Base-by-base conservation (phyloP, 345 rosid species). In the Passiflora organensis region DNA sequence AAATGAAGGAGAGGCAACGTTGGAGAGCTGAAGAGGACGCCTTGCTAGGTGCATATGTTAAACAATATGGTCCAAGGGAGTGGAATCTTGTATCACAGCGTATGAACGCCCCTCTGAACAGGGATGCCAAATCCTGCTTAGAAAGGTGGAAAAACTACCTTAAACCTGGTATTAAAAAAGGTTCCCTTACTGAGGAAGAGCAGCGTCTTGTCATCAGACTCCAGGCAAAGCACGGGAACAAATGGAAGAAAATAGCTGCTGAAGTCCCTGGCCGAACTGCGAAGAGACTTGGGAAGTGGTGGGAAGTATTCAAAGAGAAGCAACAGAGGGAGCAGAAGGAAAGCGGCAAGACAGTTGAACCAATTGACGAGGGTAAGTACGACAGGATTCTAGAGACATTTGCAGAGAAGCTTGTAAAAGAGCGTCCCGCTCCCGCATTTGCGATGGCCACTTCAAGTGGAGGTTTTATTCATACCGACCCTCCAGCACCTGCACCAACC, bases 1-100 rank as follows among this genome's bases (percentile, higher is more conserved):
- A 83, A 76, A 94, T 94, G 99, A 94, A 86, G 82, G 97, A 94
- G 79, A 94, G 97, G 74, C 99, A 94, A 79, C 93, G 97, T 59
- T 94, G 99, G 99, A 83, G 87, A 75, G 71, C 86, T 83, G 99
- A 94, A 80, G 97, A 89, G 78, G 99, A 89, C 68, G 81, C 90
- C 51, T 72, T 94, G 23, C 62, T 94, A 72, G 76, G 82, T 57
- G 82, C 96, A 16, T 89, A 94, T 57, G 99, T 89, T 17, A 89
- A 86, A 56, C 97, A 89, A 60, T 86, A 86, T 63, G 99, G 97
- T 55, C 91, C 96, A 1, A 86, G 89, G 68, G 99, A 93, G 73
- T 89, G 99, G 97, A 82, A 80, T 60, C 94, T 89, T 48, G 86
- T 93, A 10, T 85, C 99, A 10, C 94, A 85, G 67, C 95, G 96